Conservation (phyloP, 176 grass and related monocot genomes). For the Canna indica region DNA sequence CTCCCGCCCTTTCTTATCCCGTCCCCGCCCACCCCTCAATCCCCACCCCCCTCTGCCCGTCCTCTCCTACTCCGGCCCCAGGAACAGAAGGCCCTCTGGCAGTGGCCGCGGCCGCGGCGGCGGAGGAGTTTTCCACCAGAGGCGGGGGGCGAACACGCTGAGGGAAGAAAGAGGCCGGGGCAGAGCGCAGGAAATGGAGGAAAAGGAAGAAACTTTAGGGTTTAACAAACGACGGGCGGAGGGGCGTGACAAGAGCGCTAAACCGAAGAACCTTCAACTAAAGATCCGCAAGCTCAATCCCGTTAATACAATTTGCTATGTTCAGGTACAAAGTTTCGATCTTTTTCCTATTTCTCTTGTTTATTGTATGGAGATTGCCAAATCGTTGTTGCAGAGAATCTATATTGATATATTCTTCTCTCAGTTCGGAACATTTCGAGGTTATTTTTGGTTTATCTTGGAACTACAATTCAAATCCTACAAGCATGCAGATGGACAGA, state of each 20-base stretch:
- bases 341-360: background rate
- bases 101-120: constrained; percentile 21
- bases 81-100: background rate
- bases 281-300: constrained; percentile 84
- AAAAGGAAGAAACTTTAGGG: constrained; percentile 13
- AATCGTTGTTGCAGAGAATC: background rate
- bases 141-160: constrained; percentile 34
- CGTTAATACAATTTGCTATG: constrained; percentile 79
- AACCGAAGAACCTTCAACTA: constrained; percentile 54
- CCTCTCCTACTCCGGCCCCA: background rate
- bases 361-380: background rate
- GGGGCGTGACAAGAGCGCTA: constrained; percentile 48
- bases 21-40: background rate
- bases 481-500: background rate
- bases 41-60: background rate
- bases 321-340: constrained; percentile 43
- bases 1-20: background rate
- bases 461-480: no score
- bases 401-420: background rate
- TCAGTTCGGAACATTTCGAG: background rate
- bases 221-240: constrained; percentile 73
- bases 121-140: constrained; percentile 27
- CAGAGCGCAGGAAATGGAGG: constrained; percentile 20
- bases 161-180: constrained; percentile 31
- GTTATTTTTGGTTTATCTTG: background rate